A percentile compares a stretch with the other conserved stretches of the same genome.
These are phyloP conservation scores for Davidsoniella eucalypti DNA, from an alignment of 2,329 filamentous ascomycete genomes.

Conservation along the genomic window DNA sequence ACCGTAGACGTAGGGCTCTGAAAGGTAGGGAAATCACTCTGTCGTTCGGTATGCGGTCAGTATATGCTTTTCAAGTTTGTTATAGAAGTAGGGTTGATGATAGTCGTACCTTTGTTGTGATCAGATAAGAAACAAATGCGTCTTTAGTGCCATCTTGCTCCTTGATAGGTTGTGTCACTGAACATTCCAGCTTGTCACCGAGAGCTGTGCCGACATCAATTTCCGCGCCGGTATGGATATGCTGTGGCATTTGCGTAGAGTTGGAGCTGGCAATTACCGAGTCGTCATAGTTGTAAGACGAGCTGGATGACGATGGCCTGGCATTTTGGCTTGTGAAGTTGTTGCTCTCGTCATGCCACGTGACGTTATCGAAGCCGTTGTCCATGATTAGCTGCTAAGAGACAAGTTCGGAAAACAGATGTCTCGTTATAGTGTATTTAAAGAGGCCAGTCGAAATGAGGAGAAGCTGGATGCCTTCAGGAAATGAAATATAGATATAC, in stretches of 20 bases:
- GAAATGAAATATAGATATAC: too few relatives aligned
- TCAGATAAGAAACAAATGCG: conserved; percentile 86
- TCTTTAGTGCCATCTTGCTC: conserved; percentile 96
- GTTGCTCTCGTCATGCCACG: conserved; percentile 52
- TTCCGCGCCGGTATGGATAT: conserved; percentile 2
- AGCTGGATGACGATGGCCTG: conserved; percentile 3
- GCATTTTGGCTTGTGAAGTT: conserved; percentile 16
- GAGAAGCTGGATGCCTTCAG: neutral
- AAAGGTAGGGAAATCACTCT: conserved; percentile 93
- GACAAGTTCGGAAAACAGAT: neutral
- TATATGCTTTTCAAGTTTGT: neutral
- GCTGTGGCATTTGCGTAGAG: conserved; percentile 1
- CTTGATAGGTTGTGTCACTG: conserved; percentile 69
- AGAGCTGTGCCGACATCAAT: conserved; percentile 8
- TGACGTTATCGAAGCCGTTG: conserved; percentile 68
- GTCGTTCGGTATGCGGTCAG: conserved; percentile 7
- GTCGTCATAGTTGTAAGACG: conserved; percentile 9
- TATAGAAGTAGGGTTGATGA: neutral
- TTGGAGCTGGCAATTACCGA: conserved; percentile 3
- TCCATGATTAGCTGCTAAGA: conserved; percentile 24
- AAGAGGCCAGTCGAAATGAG: neutral
- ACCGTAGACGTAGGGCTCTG: conserved; percentile 64
- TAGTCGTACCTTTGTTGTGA: conserved; percentile 61
- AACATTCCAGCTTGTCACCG: conserved; percentile 57
- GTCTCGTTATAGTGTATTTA: neutral